Percentiles rank a stretch among this genome's conserved stretches.
Evolutionary conservation across 192 early-diverging fungal genomes (phyloP).

Genomic region (Umbelopsis ramanniana): DNA sequence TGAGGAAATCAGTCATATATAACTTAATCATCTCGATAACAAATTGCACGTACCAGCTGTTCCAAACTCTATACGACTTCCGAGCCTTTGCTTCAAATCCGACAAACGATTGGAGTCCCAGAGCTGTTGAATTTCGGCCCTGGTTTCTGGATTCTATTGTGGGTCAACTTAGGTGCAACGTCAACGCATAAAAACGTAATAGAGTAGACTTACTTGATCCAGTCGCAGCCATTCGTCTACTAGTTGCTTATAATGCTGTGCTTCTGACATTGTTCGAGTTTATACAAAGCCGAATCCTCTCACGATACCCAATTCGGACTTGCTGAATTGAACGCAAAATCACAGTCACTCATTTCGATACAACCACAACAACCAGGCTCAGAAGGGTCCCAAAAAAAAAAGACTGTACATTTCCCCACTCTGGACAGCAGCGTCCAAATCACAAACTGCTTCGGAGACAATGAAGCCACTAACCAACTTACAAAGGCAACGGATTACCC

Average conservation of each 20-base stretch:
- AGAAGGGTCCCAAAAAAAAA: too few species aligned
- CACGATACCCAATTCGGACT: background rate
- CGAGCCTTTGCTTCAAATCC: conserved; percentile 60
- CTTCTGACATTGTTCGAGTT: background rate
- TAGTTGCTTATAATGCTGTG: conserved; percentile 29
- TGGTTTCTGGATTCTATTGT: conserved; percentile 62
- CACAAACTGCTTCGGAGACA: background rate
- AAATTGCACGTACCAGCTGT: conserved; percentile 64
- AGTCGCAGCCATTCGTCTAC: conserved; percentile 61
- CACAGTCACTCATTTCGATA: background rate
- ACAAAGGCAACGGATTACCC: conserved; percentile 13
- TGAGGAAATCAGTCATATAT: conserved; percentile 11
- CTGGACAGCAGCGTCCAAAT: conserved; percentile 8
- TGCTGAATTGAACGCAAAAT: background rate
- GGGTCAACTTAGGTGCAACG: background rate
- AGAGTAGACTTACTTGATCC: conserved; percentile 48
- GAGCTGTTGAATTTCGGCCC: conserved; percentile 59
- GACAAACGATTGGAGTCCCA: conserved; percentile 47
- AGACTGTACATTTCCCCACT: background rate
- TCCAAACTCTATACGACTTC: conserved; percentile 78
- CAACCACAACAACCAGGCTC: background rate
- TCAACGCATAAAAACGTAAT: background rate
- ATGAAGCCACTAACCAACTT: conserved; percentile 21
- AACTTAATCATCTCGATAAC: background rate
- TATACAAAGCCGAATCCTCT: background rate